Conservation (phyloP, 176 grass and related monocot genomes). For the Neostapfia colusana region DNA sequence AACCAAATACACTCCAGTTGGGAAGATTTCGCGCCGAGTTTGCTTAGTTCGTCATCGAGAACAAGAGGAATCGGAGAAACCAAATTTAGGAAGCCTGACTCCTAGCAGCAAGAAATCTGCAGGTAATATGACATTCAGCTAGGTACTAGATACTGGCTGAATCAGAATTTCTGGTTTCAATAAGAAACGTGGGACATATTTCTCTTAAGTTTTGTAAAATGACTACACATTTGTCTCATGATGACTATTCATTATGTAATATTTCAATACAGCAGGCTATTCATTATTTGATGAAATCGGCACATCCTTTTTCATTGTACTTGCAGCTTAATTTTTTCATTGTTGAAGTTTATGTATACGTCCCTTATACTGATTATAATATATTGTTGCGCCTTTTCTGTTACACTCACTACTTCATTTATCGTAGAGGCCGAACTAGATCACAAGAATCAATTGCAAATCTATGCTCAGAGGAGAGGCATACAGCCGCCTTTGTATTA, state of each 20-base stretch:
- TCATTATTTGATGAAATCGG: not conserved
- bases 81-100: conserved; percentile 37
- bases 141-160: not conserved
- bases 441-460: conserved; percentile 62
- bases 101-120: conserved; percentile 50
- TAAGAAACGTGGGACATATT: not conserved
- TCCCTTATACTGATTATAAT: not conserved
- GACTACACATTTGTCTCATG: not conserved
- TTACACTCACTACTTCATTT: conserved; percentile 7
- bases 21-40: conserved; percentile 65
- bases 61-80: conserved; percentile 47
- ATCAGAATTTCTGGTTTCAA: not conserved
- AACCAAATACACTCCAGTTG: conserved; percentile 52
- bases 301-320: not conserved
- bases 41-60: conserved; percentile 68
- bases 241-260: not conserved
- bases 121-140: conserved; percentile 37
- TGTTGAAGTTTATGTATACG: not conserved
- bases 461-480: conserved; percentile 57
- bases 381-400: not conserved
- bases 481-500: conserved; percentile 51
- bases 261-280: too few species aligned
- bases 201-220: not conserved
- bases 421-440: conserved; percentile 33
- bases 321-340: not conserved